Conservation (phyloP, 2,329 filamentous ascomycete species). For the Tolypocladium tundrense region DNA sequence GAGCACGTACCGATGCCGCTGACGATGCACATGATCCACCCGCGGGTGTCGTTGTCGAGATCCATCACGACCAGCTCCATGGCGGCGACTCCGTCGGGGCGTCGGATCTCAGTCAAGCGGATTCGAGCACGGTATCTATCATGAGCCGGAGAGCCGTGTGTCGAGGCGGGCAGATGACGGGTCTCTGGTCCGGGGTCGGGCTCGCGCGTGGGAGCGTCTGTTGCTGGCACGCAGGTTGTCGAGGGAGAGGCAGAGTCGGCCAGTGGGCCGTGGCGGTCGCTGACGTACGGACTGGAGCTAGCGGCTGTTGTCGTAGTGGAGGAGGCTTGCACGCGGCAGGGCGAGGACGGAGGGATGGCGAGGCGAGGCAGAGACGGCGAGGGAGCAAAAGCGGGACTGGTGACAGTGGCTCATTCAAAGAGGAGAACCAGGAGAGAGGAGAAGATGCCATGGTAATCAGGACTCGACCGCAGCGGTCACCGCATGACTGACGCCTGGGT, state of each 20-base stretch:
- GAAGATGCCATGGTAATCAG: no score
- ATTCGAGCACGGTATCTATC: neutral
- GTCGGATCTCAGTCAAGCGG: neutral
- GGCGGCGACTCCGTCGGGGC: conserved; percentile 7
- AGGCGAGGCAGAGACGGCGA: neutral
- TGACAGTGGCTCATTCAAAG: no score
- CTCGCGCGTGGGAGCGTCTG: neutral
- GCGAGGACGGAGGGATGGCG: neutral
- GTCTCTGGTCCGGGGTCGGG: neutral
- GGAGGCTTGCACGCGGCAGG: neutral
- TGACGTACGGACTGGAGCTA: neutral
- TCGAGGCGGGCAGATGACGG: neutral
- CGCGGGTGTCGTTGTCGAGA: conserved; percentile 71
- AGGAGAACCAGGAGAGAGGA: no score
- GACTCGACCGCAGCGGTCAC: neutral
- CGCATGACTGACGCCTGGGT: neutral
- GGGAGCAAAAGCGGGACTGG: no score
- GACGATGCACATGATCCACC: conserved; percentile 87
- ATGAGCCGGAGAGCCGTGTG: neutral
- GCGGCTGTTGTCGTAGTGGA: neutral
- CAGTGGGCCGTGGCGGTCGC: neutral
- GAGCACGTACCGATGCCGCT: conserved; percentile 56
- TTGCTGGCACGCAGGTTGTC: neutral
- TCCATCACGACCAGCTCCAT: conserved; percentile 26
- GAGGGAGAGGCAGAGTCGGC: no score